These are phyloP conservation scores for Fomitopsis serialis DNA, from an alignment of 768 basidiomycete species.

Conservation along the genomic window DNA sequence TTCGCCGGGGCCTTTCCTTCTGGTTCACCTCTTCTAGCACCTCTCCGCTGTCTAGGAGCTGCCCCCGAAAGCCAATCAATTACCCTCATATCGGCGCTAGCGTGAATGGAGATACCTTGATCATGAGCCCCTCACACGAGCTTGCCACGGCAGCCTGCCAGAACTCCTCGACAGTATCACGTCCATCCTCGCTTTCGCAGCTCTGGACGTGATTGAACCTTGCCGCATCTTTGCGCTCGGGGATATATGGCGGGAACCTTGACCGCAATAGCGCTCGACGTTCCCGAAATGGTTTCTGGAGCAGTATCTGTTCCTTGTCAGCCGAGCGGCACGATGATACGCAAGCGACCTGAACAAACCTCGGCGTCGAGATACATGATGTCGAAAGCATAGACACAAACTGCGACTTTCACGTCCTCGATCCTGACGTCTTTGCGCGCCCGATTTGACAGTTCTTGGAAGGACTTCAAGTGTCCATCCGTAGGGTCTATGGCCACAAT, in stretches of 20 bases:
- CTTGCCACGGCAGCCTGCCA: conserved; percentile 71
- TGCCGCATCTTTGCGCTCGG: conserved; percentile 44
- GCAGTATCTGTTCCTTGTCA: conserved; percentile 45
- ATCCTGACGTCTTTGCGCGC: conserved; percentile 79
- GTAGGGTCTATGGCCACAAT: conserved; percentile 75
- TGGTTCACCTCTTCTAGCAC: conserved; percentile 28
- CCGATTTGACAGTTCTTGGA: conserved; percentile 83
- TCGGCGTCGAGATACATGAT: conserved; percentile 79
- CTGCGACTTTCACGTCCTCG: conserved; percentile 67
- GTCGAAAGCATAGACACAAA: conserved; percentile 87
- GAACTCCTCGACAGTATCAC: conserved; percentile 64
- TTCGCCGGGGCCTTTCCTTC: conserved; percentile 42
- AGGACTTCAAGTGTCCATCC: conserved; percentile 62
- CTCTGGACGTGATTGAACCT: conserved; percentile 71
- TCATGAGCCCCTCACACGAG: conserved; percentile 90
- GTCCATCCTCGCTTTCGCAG: conserved; percentile 58
- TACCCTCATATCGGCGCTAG: background rate
- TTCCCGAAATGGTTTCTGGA: conserved; percentile 63
- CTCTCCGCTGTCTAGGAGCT: conserved; percentile 64
- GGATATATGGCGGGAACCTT: conserved; percentile 49
- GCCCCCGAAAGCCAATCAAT: background rate
- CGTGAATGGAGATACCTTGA: conserved; percentile 45
- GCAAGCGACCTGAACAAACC: conserved; percentile 37
- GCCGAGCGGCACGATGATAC: conserved; percentile 7
- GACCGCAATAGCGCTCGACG: conserved; percentile 61